A percentile compares a stretch with the other conserved stretches of the same genome.
phyloP scores from a whole-genome alignment of 768 basidiomycete genomes.

The Russula sp. region DNA sequence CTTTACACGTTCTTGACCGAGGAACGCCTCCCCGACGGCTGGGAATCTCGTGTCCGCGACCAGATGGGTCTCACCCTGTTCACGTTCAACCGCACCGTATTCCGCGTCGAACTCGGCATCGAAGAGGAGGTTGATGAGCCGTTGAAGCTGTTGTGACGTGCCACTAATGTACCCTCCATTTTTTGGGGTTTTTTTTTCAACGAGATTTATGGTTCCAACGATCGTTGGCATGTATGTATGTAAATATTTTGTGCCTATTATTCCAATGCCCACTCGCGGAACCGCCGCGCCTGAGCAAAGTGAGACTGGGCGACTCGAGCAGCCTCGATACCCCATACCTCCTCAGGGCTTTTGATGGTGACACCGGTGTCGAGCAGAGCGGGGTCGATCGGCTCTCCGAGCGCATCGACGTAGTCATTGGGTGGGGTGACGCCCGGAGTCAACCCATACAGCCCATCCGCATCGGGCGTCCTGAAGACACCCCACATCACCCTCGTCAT shows the following conservation, averaged over 20 bases:
- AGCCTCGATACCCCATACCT: conserved; percentile 19
- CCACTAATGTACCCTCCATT: background rate
- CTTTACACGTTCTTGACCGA: conserved; percentile 53
- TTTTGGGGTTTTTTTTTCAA: background rate
- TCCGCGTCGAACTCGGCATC: conserved; percentile 31
- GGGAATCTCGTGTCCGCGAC: conserved; percentile 56
- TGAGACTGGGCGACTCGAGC: conserved; percentile 1
- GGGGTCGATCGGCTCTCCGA: conserved; percentile 26
- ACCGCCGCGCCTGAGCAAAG: conserved; percentile 8
- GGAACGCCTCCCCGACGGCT: conserved; percentile 64
- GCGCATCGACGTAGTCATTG: conserved; percentile 22
- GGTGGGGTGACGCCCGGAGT: conserved; percentile 15
- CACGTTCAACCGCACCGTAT: conserved; percentile 43
- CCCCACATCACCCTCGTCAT: conserved; percentile 53
- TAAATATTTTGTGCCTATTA: background rate
- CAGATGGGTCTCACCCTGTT: conserved; percentile 55
- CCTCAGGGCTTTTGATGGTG: conserved; percentile 9
- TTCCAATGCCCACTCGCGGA: conserved; percentile 16
- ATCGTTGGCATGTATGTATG: background rate
- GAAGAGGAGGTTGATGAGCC: conserved; percentile 27
- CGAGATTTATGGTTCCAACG: too few relatives aligned
- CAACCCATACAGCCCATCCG: background rate
- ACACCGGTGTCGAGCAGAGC: background rate
- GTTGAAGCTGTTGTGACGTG: conserved; percentile 6
- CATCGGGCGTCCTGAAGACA: conserved; percentile 29